Evolutionary conservation across 2,329 filamentous ascomycete species (phyloP), one percentile per base, ranked within the genome.

Genomic region (Phaeosphaeria sp.): DNA sequence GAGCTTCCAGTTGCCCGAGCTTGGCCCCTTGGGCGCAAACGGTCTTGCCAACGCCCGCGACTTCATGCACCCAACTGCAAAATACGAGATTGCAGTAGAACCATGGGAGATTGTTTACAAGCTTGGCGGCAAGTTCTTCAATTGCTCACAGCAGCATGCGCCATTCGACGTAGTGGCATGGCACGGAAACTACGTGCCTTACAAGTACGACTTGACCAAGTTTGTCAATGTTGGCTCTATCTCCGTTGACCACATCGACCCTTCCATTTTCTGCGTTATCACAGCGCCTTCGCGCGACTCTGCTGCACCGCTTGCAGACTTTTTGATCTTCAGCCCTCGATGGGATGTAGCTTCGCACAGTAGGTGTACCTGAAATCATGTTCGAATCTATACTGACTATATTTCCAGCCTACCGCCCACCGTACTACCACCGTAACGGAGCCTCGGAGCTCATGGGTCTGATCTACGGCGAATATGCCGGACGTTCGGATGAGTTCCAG

Each of bases 141-240:
- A 80, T 39, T 87, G 88, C 6, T 81, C 74, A 43, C 90, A 93
- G 77, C 74, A 82, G 11, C 90, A 93, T 73, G 89, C 87, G 0
- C 90, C 90, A 0, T 93, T 92, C 68, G 90, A 93, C 66, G 86
- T 93, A 0, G 90, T 92, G 2, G 89, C 88, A 2, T 93, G 90
- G 90, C 90, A 93, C 71, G 90, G 90, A 46, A 90, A 87, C 62
- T 93, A 92, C 77, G 68, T 73, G 59, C 90, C 90, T 0, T 92
- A 87, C 83, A 93, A 93, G 78, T 93, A 93, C 79, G 90, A 93
- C 68, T 83, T 93, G 0, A 89, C 88, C 23, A 86, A 89, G 30
- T 93, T 92, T 82, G 90, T 89, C 78, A 87, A 86, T 44, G 87
- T 93, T 46, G 90, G 90, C 20, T 87, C 83, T 54, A 87, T 91